Conservation (phyloP, 768 basidiomycete species). For the Boletus tylopilopsis region DNA sequence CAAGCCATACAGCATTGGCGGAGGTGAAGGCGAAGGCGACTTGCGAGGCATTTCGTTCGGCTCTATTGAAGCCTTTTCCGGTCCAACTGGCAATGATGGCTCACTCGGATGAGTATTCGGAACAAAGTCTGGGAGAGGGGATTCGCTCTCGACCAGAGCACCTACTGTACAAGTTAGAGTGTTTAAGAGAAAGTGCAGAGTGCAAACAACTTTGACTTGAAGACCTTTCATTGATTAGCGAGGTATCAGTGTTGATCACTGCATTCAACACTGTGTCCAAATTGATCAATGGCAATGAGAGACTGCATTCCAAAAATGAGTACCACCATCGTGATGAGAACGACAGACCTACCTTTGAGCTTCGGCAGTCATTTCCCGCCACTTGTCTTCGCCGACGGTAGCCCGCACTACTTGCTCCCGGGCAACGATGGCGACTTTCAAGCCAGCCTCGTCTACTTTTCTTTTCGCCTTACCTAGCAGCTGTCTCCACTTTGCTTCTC, state of each 20-base stretch:
- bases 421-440: conserved; percentile 50
- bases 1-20: conserved; percentile 17
- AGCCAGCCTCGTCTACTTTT: conserved; percentile 41
- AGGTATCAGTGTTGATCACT: conserved; percentile 36
- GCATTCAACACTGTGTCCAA: conserved; percentile 51
- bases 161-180: conserved; percentile 3
- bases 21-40: conserved; percentile 17
- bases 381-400: conserved; percentile 51
- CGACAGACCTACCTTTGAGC: conserved; percentile 45
- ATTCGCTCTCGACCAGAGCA: conserved; percentile 16
- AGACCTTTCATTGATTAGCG: conserved; percentile 27
- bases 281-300: conserved; percentile 41
- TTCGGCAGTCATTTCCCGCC: conserved; percentile 50
- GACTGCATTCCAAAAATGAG: conserved; percentile 27
- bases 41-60: conserved; percentile 4
- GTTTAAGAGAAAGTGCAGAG: not conserved
- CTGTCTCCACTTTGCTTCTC: conserved; percentile 47
- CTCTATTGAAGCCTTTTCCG: conserved; percentile 14
- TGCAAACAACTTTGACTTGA: conserved; percentile 18
- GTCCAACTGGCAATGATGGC: conserved; percentile 34
- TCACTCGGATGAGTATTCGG: conserved; percentile 54
- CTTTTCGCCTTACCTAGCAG: conserved; percentile 49
- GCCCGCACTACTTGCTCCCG: conserved; percentile 44
- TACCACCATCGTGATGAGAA: not conserved
- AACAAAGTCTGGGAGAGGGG: conserved; percentile 45